phyloP scores from a whole-genome alignment of 495 filamentous ascomycete species.

The Talaromyces adpressus region DNA sequence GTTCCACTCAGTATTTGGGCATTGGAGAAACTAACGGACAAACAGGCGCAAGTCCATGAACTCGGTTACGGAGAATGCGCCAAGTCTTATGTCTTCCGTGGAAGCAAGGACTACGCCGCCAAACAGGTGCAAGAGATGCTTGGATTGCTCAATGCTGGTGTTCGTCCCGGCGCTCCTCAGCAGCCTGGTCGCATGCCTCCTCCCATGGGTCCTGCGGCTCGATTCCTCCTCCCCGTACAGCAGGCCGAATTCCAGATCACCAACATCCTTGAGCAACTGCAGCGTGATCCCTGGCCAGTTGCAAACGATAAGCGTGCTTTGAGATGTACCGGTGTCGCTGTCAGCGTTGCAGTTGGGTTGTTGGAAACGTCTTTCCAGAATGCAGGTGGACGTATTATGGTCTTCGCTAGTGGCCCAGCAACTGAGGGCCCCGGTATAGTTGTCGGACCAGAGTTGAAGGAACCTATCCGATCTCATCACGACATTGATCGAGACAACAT shows the following conservation, averaged over 20 bases:
- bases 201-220: constrained; percentile 71
- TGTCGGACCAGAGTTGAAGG: constrained; percentile 92
- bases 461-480: constrained; percentile 97
- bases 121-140: constrained; percentile 99
- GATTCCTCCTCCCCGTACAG: constrained; percentile 91
- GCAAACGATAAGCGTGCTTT: constrained; percentile 87
- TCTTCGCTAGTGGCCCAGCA: constrained; percentile 90
- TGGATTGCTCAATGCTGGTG: constrained; percentile 59
- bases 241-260: constrained; percentile 98
- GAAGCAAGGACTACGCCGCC: constrained; percentile 92
- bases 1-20: neutral
- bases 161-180: constrained; percentile 73
- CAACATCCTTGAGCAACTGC: constrained; percentile 90
- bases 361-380: constrained; percentile 95
- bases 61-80: constrained; percentile 97
- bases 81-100: constrained; percentile 99
- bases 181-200: constrained; percentile 69
- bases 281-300: constrained; percentile 97
- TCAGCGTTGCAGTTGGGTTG: constrained; percentile 89
- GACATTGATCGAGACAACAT: constrained; percentile 98
- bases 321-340: constrained; percentile 90
- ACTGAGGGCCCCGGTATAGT: constrained; percentile 97
- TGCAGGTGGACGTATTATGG: constrained; percentile 90
- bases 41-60: constrained; percentile 90
- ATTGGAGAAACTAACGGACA: constrained; percentile 22